These are phyloP conservation scores for Vaccinium myrtillus DNA, from an alignment of 148 eudicot species.

Conservation along the genomic window DNA sequence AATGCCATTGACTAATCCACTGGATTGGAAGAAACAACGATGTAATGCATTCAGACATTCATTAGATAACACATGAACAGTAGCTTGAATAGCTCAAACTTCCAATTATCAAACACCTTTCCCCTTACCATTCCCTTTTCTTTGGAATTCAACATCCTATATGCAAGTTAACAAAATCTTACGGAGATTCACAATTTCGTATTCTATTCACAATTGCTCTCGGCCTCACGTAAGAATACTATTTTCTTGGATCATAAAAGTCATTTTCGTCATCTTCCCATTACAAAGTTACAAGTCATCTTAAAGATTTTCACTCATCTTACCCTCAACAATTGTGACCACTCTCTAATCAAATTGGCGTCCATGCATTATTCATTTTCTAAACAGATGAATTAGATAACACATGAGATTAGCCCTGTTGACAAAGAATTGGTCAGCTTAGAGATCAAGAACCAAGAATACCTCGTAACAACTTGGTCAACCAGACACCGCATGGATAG, in stretches of 20 bases:
- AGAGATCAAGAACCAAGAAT: neutral
- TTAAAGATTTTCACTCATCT: neutral
- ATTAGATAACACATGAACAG: neutral
- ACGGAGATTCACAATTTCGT: neutral
- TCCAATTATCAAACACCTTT: neutral
- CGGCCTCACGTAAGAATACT: neutral
- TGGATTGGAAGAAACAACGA: neutral
- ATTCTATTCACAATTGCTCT: neutral
- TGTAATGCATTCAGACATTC: neutral
- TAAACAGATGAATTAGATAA: neutral
- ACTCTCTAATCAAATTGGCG: neutral
- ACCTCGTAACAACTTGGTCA: slow-evolving; percentile 19
- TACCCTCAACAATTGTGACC: neutral
- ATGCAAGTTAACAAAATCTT: neutral
- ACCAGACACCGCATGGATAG: slow-evolving; percentile 20
- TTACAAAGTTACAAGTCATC: neutral
- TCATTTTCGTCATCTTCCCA: neutral
- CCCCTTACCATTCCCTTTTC: neutral
- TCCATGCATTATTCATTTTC: neutral
- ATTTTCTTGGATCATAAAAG: neutral
- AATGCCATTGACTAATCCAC: neutral
- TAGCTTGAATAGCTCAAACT: neutral
- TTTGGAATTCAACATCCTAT: neutral
- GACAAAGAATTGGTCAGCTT: neutral
- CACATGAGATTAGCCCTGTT: neutral